A percentile compares a stretch with the other conserved stretches of the same genome.
These are phyloP conservation scores for Rhododendron molle DNA, from an alignment of 148 eudicot species.

Conservation along the genomic window DNA sequence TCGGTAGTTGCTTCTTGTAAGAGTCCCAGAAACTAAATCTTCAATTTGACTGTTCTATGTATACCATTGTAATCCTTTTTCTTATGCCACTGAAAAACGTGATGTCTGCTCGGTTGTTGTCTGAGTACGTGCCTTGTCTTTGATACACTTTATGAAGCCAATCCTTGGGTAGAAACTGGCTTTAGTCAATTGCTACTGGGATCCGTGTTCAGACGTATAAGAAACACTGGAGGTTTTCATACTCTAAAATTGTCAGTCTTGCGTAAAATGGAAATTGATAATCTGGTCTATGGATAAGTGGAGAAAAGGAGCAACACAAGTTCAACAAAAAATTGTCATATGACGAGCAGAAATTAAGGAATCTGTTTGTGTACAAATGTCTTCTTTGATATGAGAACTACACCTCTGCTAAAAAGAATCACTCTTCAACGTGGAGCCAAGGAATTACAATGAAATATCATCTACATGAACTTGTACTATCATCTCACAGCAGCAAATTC, in stretches of 20 bases:
- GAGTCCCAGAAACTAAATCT: background rate
- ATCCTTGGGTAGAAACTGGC: background rate
- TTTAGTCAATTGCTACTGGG: background rate
- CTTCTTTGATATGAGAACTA: background rate
- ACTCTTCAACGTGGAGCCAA: background rate
- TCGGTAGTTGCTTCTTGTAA: background rate
- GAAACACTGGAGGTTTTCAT: background rate
- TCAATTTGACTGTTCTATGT: no score
- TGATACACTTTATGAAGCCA: background rate
- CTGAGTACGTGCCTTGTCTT: background rate
- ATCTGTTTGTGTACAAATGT: conserved; percentile 5
- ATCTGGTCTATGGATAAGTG: background rate
- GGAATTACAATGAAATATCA: background rate
- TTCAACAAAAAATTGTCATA: background rate
- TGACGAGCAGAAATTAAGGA: background rate
- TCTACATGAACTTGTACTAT: background rate
- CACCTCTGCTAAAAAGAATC: background rate
- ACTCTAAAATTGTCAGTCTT: background rate
- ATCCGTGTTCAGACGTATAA: background rate
- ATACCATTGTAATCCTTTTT: background rate
- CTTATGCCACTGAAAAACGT: background rate
- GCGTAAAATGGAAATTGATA: background rate
- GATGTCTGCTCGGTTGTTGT: background rate
- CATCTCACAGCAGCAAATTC: background rate
- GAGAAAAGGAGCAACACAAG: background rate